Evolutionary conservation across 148 eudicot genomes (phyloP), one percentile per base, ranked within the genome.

Genomic region (Chenopodium suecicum): DNA sequence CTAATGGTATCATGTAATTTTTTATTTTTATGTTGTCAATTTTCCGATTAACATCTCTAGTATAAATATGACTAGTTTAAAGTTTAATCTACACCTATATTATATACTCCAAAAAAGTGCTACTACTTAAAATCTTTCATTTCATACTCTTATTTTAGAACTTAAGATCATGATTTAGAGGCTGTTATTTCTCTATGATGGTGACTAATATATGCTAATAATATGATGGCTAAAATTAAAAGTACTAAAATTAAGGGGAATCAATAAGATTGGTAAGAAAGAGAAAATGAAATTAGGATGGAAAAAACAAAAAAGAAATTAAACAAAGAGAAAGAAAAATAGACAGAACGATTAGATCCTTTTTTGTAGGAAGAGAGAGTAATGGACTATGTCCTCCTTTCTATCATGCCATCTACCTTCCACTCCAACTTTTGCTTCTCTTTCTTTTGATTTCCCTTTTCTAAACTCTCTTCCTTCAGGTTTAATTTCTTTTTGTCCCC

Each of bases 321-420:
- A 56, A 47, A 29, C 25, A 47, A 25, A 32, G 63, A 44, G 11
- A 41, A 54, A 75, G 46, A 77, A 80, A 80, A 68, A 66, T 31
- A 54, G 82, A 84, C 80, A 83, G 46, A 20, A 73, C 63, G 50
- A 31, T 22, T 48, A 58, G 54, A 73, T 8, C 81, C 87, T 50
- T 54, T 31, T 78, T 87, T 81, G 80, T 86, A 83, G 91, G 91
- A 85, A 54, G 58, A 37, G 48, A 37, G 68, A 78, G 62, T 65
- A 66, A 27, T 66, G 90, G 73, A 76, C 72, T 65, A 71, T 54
- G 73, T 67, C 73, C 75, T 44, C 84, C 83, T 80, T 66, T 83
- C 79, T 80, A 46, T 77, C 79, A 72, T 83, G 76, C 72, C 73
- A n/a, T 80, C 81, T 46, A 46, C 60, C 17, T 50, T 79, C 80